Evolutionary conservation across 2,329 filamentous ascomycete species (phyloP).

Genomic region (Ilyonectria sp.): DNA sequence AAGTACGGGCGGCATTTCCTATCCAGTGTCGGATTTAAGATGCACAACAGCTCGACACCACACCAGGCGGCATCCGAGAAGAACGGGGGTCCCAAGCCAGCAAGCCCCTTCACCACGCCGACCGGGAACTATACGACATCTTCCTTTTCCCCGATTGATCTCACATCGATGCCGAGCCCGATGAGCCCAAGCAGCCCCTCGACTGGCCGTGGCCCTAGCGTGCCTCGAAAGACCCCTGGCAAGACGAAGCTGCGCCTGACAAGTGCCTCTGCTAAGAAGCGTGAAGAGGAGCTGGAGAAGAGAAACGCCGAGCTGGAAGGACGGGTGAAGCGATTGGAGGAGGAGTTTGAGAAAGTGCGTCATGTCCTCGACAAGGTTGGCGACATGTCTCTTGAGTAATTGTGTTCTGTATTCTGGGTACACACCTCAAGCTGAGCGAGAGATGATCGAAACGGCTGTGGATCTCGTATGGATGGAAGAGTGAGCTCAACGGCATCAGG

Average conservation of each 20-base stretch:
- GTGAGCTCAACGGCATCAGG: no score
- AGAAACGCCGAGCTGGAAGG: conserved; percentile 29
- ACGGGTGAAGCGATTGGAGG: conserved; percentile 33
- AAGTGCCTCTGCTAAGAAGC: not conserved
- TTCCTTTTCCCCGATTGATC: conserved; percentile 27
- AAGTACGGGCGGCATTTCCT: conserved; percentile 5
- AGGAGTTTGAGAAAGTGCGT: conserved; percentile 19
- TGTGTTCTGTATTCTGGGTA: not conserved
- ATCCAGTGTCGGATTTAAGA: not conserved
- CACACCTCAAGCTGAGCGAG: not conserved
- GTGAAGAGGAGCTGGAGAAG: conserved; percentile 25
- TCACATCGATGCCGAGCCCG: not conserved
- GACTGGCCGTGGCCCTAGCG: conserved; percentile 21
- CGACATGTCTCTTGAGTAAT: conserved; percentile 5
- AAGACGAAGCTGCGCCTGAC: not conserved
- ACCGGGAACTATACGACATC: not conserved
- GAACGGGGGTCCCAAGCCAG: not conserved
- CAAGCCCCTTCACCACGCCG: conserved; percentile 14
- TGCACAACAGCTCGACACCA: conserved; percentile 4
- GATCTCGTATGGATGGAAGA: no score
- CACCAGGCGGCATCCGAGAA: not conserved
- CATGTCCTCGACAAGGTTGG: not conserved
- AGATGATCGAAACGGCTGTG: not conserved
- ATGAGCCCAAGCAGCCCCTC: conserved; percentile 38
- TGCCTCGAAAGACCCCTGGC: not conserved